A percentile compares a stretch with the other conserved stretches of the same genome.
Conservation (phyloP, 306 rosid species). For the Vigna reflexopilosa region DNA sequence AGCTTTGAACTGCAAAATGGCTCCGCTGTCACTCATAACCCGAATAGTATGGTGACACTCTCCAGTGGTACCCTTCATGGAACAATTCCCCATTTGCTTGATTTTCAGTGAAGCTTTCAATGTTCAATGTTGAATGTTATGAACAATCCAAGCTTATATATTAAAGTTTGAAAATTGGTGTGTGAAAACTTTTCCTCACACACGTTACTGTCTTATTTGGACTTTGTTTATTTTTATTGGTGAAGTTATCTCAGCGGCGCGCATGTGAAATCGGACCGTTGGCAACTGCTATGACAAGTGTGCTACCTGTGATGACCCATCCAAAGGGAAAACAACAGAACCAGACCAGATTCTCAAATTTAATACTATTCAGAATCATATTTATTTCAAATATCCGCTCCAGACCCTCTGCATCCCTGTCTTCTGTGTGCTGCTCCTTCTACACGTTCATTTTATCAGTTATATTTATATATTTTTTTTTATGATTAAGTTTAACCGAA, state of each 20-base stretch:
- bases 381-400: conserved; percentile 46
- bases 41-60: conserved; percentile 63
- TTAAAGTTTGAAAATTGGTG: conserved; percentile 44
- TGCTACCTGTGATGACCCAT: conserved; percentile 27
- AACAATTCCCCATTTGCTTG: conserved; percentile 77
- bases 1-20: conserved; percentile 59
- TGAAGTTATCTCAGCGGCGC: conserved; percentile 46
- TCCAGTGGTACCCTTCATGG: conserved; percentile 57
- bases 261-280: conserved; percentile 82
- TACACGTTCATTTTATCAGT: not conserved
- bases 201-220: conserved; percentile 35
- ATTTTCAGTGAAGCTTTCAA: not conserved
- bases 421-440: not conserved
- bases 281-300: conserved; percentile 44
- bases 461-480: too few species aligned
- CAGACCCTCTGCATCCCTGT: conserved; percentile 33
- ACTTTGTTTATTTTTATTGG: conserved; percentile 23
- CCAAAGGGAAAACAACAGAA: conserved; percentile 60
- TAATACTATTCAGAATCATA: conserved; percentile 30
- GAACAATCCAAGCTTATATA: conserved; percentile 23
- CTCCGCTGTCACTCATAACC: conserved; percentile 63
- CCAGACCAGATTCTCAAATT: conserved; percentile 46
- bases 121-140: not conserved
- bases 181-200: conserved; percentile 20
- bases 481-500: too few species aligned